Evolutionary conservation across 208 protist genomes (phyloP).

Genomic region (Wallacemonas collosoma): DNA sequence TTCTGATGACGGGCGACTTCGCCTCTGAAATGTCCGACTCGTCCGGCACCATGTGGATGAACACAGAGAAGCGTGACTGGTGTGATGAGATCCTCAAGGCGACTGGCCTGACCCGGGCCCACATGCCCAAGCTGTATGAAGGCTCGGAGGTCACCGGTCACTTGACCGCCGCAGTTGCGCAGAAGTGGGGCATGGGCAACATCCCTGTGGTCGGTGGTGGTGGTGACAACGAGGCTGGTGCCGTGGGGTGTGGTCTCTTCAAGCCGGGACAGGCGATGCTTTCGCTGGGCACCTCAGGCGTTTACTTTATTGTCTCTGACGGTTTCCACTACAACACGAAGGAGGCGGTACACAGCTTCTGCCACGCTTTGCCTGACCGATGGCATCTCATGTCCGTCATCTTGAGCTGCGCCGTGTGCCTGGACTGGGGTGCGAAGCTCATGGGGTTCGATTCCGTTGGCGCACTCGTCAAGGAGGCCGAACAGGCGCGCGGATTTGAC

Average conservation of each 20-base stretch:
- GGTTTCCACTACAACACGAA: slow-evolving; percentile 72
- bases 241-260: slow-evolving; percentile 65
- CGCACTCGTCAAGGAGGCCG: slow-evolving; percentile 61
- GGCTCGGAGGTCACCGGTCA: slow-evolving; percentile 58
- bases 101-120: slow-evolving; percentile 53
- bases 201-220: slow-evolving; percentile 67
- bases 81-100: slow-evolving; percentile 59
- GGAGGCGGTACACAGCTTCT: slow-evolving; percentile 85
- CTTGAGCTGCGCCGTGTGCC: slow-evolving; percentile 77
- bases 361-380: slow-evolving; percentile 65
- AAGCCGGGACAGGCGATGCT: slow-evolving; percentile 80
- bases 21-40: slow-evolving; percentile 77
- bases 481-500: slow-evolving; percentile 51
- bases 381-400: slow-evolving; percentile 87
- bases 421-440: slow-evolving; percentile 69
- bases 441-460: slow-evolving; percentile 61
- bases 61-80: slow-evolving; percentile 72
- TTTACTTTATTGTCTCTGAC: slow-evolving; percentile 84
- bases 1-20: slow-evolving; percentile 66
- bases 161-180: slow-evolving; percentile 41
- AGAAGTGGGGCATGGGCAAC: slow-evolving; percentile 57
- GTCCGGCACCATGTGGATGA: slow-evolving; percentile 76
- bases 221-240: slow-evolving; percentile 79
- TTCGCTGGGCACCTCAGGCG: slow-evolving; percentile 80
- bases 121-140: slow-evolving; percentile 81